These are phyloP conservation scores for Porcisia hertigi DNA, from an alignment of 208 protist genomes.

Conservation along the genomic window DNA sequence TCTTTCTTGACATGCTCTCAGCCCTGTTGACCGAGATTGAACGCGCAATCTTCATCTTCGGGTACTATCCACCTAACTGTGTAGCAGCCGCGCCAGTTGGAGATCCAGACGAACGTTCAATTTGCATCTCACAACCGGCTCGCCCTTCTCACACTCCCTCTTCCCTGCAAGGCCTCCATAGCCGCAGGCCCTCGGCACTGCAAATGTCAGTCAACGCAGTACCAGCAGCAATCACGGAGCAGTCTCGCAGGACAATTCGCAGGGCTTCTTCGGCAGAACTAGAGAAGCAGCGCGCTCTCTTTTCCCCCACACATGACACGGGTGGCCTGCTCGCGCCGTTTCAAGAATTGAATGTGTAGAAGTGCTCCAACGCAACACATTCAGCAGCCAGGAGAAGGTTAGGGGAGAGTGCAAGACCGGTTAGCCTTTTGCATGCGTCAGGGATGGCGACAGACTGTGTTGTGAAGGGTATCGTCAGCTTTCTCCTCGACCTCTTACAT, in stretches of 20 bases:
- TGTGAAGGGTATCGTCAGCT: neutral
- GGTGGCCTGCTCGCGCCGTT: constrained; percentile 42
- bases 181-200: neutral
- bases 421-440: too few species aligned
- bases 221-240: constrained; percentile 7
- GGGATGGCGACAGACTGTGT: neutral
- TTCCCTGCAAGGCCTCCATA: constrained; percentile 12
- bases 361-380: too few species aligned
- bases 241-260: neutral
- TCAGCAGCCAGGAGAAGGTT: neutral
- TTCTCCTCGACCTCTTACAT: neutral
- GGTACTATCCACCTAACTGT: constrained; percentile 27
- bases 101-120: neutral
- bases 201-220: constrained; percentile 8
- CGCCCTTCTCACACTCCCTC: constrained; percentile 4
- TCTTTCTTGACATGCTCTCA: constrained; percentile 20
- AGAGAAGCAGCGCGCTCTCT: constrained; percentile 36
- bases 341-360: constrained; percentile 39
- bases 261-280: constrained; percentile 22
- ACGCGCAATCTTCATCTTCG: constrained; percentile 20
- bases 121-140: neutral
- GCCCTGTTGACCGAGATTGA: constrained; percentile 15
- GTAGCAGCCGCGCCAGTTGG: constrained; percentile 9
- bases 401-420: neutral
- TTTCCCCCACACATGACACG: constrained; percentile 51